Evolutionary conservation across 352 stramenopile species (phyloP), one percentile per base, ranked within the genome.

Genomic region (Globisporangium lucens): DNA sequence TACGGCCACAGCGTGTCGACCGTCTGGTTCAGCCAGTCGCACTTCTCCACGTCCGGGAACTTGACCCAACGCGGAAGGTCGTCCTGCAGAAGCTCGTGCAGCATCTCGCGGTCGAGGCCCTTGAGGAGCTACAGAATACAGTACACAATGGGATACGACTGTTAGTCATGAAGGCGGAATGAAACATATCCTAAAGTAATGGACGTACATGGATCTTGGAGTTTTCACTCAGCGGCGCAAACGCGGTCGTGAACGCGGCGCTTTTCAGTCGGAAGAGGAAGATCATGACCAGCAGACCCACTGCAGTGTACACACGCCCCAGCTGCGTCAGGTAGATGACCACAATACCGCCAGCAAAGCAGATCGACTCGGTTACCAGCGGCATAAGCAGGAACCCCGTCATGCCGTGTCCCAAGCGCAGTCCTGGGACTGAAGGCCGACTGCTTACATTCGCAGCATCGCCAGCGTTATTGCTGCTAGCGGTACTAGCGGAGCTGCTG

Each of bases 1-100:
- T 83, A 83, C 46, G 76, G 76, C 76, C 76, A 83, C 41, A 83
- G 63, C n/a, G 76, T 75, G n/a, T 76, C 74, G 63, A 83, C 55
- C 2, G 58, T 74, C 60, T 80, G 61, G 56, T 83, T 83, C 15
- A 83, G 63, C 76, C 76, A 83, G 41, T 83, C 76, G 58, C 74
- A 80, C 55, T 80, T 83, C 63, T 83, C 76, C 6, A 83, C 74
- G 30, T 83, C 76, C 0, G 76, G 76, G 55, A 79, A 83, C 51
- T 80, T 83, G 53, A 83, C 74, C 76, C 76, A 83, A 7, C 74
- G 66, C 30, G 76, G 76, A 17, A 83, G 59, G 61, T 83, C 74
- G 5, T 83, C 72, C n/a, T 74, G 76, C 2, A 83, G 67, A 29
- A 83, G 63, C 47, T 79, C 76, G 33, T 80, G 69, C 22, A 83